These are phyloP conservation scores for Adiantum capillusveneris DNA, from an alignment of 75 land plant species.

Conservation along the genomic window DNA sequence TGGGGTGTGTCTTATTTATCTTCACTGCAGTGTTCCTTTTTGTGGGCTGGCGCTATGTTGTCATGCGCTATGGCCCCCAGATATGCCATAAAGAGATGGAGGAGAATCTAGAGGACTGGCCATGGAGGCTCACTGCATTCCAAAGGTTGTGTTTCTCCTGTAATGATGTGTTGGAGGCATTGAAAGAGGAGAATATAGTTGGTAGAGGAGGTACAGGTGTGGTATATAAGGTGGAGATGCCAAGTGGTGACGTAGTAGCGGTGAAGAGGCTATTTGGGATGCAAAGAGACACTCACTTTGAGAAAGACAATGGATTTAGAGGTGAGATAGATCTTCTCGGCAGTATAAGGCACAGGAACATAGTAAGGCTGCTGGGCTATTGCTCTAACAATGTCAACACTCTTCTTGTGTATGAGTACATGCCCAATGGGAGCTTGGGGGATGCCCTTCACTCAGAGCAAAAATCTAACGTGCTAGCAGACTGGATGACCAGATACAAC, in stretches of 20 bases:
- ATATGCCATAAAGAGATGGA: too few species aligned
- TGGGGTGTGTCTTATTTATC: background rate
- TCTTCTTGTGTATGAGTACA: conserved; percentile 18
- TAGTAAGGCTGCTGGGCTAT: conserved; percentile 13
- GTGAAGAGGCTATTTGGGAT: conserved; percentile 49
- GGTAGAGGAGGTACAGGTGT: conserved; percentile 83
- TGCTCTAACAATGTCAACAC: too few species aligned
- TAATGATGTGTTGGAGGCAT: conserved; percentile 58
- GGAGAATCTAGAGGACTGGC: conserved; percentile 47
- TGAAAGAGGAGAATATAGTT: conserved; percentile 61
- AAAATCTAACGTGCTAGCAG: conserved; percentile 33
- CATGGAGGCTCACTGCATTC: conserved; percentile 82
- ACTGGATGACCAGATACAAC: conserved; percentile 71
- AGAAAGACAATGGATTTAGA: background rate
- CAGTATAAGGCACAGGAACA: conserved; percentile 16
- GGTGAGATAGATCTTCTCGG: conserved; percentile 4
- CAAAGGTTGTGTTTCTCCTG: conserved; percentile 67
- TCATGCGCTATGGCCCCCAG: background rate
- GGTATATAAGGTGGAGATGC: conserved; percentile 89
- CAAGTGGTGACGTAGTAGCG: conserved; percentile 72
- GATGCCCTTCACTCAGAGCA: conserved; percentile 26
- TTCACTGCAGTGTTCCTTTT: background rate
- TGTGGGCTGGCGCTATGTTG: background rate
- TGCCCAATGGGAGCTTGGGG: conserved; percentile 25
- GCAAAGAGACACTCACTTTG: background rate